Evolutionary conservation across 75 land plant genomes (phyloP).

Genomic region (Pinus albicaulis): DNA sequence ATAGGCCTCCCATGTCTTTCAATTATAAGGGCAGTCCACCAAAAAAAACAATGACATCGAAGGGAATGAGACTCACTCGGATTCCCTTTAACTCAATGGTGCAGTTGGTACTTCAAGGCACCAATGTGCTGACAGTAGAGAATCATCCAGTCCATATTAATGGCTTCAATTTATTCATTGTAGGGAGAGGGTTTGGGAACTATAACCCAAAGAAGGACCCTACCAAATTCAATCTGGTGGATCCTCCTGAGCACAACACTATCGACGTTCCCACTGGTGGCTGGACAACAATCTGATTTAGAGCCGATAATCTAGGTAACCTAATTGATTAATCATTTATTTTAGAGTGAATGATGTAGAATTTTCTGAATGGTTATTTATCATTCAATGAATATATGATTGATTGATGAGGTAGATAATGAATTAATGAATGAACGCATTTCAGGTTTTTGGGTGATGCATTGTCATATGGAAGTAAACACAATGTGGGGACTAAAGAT

Average conservation of each 20-base stretch:
- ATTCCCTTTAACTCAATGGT: not conserved
- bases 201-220: not conserved
- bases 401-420: too few relatives aligned
- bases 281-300: not conserved
- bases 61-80: not conserved
- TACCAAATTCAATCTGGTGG: constrained; percentile 13
- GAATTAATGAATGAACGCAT: too few relatives aligned
- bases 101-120: constrained; percentile 2
- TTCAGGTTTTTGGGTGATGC: too few relatives aligned
- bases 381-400: too few relatives aligned
- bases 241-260: constrained; percentile 25
- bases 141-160: constrained; percentile 18
- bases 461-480: too few relatives aligned
- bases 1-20: constrained; percentile 10
- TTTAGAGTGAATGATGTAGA: too few relatives aligned
- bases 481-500: too few relatives aligned
- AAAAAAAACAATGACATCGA: not conserved
- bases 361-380: too few relatives aligned
- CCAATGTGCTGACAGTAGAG: too few relatives aligned
- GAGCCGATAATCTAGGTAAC: too few relatives aligned
- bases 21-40: constrained; percentile 11
- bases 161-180: constrained; percentile 1
- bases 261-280: constrained; percentile 17
- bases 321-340: too few relatives aligned
- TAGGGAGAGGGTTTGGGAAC: constrained; percentile 16